phyloP scores from a whole-genome alignment of 2,329 filamentous ascomycete species.

The Macrophomina phaseolina region DNA sequence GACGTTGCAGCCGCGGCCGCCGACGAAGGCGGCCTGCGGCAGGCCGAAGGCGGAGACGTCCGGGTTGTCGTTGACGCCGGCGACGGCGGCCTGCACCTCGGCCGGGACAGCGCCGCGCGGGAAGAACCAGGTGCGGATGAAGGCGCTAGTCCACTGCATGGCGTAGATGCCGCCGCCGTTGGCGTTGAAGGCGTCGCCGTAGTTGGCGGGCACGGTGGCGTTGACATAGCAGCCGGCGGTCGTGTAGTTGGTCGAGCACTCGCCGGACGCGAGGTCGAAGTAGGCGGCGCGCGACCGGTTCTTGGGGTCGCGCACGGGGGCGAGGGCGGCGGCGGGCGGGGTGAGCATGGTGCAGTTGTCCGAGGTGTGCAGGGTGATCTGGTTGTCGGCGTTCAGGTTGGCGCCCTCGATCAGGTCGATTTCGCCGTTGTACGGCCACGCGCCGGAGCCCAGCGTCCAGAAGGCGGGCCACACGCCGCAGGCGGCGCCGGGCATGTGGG shows the following conservation, averaged over 20 bases:
- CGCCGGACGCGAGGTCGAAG: background rate
- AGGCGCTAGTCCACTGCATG: constrained; percentile 33
- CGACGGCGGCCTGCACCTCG: constrained; percentile 49
- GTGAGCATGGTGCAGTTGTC: constrained; percentile 34
- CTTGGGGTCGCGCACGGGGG: background rate
- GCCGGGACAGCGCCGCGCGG: constrained; percentile 35
- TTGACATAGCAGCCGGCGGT: constrained; percentile 31
- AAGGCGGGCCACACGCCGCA: constrained; percentile 49
- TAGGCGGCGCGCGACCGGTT: background rate
- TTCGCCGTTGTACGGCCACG: constrained; percentile 35
- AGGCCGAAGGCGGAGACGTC: constrained; percentile 67
- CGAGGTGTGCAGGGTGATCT: constrained; percentile 16
- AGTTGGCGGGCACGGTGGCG: constrained; percentile 19
- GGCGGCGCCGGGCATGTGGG: constrained; percentile 41
- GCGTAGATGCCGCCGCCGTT: constrained; percentile 42
- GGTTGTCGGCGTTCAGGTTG: constrained; percentile 33
- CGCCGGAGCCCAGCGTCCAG: constrained; percentile 41
- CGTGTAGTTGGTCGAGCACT: constrained; percentile 32
- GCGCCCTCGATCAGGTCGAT: constrained; percentile 36
- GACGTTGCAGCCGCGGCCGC: constrained; percentile 40
- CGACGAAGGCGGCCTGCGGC: constrained; percentile 67
- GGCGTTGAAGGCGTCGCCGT: constrained; percentile 32
- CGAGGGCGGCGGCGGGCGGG: background rate
- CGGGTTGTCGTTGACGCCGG: constrained; percentile 44
- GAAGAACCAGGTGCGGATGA: constrained; percentile 36